A percentile compares a stretch with the other conserved stretches of the same genome.
phyloP scores from a whole-genome alignment of 2,329 filamentous ascomycete species.

The Monosporascus sp. region DNA sequence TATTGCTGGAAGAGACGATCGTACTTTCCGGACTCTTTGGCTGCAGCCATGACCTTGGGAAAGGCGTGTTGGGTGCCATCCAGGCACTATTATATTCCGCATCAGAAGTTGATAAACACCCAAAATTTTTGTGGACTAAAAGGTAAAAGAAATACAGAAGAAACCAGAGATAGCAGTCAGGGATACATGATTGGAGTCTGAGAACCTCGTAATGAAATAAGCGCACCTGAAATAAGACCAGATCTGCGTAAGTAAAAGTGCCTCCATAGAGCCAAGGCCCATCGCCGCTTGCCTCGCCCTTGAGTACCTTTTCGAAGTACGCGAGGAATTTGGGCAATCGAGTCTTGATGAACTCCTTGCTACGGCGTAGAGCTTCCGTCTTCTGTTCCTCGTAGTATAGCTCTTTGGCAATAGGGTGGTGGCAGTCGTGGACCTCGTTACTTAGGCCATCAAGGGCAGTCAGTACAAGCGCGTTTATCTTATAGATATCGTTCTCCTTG shows the following conservation, averaged over 20 bases:
- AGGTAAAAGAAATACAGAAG: not conserved
- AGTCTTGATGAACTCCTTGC: slow-evolving; percentile 51
- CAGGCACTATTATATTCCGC: slow-evolving; percentile 34
- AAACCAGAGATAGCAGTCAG: not conserved
- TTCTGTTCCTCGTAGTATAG: slow-evolving; percentile 74
- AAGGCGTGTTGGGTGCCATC: slow-evolving; percentile 61
- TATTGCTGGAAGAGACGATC: slow-evolving; percentile 58
- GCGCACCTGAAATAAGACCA: slow-evolving; percentile 63
- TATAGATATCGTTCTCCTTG: slow-evolving; percentile 37
- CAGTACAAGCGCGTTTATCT: slow-evolving; percentile 57
- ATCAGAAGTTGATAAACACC: not conserved
- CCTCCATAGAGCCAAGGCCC: slow-evolving; percentile 60
- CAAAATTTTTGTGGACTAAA: not conserved
- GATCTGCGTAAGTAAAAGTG: slow-evolving; percentile 63
- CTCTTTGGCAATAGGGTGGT: slow-evolving; percentile 59
- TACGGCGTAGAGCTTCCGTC: slow-evolving; percentile 53
- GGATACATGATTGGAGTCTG: not conserved
- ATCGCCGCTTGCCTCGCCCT: slow-evolving; percentile 46
- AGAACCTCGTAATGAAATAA: not conserved
- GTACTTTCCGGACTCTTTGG: slow-evolving; percentile 51
- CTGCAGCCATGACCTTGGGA: slow-evolving; percentile 55
- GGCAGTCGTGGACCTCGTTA: slow-evolving; percentile 65
- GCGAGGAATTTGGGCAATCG: slow-evolving; percentile 66
- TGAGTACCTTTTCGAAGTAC: slow-evolving; percentile 62
- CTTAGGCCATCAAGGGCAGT: slow-evolving; percentile 66